phyloP scores from a whole-genome alignment of 1,139 yeast genomes.

The Lodderomyces orthopsilosis region DNA sequence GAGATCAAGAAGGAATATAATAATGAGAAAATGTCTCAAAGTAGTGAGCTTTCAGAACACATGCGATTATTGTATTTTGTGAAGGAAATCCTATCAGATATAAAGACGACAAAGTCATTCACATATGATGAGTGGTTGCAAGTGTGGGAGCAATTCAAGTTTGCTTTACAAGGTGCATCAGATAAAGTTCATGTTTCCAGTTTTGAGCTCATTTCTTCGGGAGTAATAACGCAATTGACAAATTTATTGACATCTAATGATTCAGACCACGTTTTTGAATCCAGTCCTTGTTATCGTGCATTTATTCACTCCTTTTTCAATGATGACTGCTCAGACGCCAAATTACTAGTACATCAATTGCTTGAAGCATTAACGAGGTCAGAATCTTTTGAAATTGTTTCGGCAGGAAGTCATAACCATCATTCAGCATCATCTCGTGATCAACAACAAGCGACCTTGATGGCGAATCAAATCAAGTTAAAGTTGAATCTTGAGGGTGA shows the following conservation, averaged over 20 bases:
- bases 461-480: conserved; percentile 72
- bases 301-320: conserved; percentile 49
- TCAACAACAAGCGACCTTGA: conserved; percentile 48
- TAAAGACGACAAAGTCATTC: conserved; percentile 12
- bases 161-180: conserved; percentile 22
- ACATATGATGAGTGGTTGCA: conserved; percentile 39
- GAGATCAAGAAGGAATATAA: conserved; percentile 21
- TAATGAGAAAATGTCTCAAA: conserved; percentile 16
- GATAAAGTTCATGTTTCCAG: conserved; percentile 49
- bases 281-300: conserved; percentile 33
- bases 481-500: conserved; percentile 39
- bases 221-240: conserved; percentile 52
- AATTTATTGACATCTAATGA: conserved; percentile 31
- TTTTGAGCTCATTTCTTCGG: conserved; percentile 73
- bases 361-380: conserved; percentile 76
- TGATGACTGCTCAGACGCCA: conserved; percentile 23
- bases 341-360: conserved; percentile 43
- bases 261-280: conserved; percentile 22
- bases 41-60: conserved; percentile 17
- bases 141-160: conserved; percentile 47
- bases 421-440: conserved; percentile 13
- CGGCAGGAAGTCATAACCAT: conserved; percentile 41
- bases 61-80: conserved; percentile 19
- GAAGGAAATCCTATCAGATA: conserved; percentile 15
- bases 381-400: conserved; percentile 71